Percentiles rank a stretch among this genome's conserved stretches.
These are phyloP conservation scores for Paramyrothecium sp. DNA, from an alignment of 2,329 filamentous ascomycete genomes.

Conservation along the genomic window DNA sequence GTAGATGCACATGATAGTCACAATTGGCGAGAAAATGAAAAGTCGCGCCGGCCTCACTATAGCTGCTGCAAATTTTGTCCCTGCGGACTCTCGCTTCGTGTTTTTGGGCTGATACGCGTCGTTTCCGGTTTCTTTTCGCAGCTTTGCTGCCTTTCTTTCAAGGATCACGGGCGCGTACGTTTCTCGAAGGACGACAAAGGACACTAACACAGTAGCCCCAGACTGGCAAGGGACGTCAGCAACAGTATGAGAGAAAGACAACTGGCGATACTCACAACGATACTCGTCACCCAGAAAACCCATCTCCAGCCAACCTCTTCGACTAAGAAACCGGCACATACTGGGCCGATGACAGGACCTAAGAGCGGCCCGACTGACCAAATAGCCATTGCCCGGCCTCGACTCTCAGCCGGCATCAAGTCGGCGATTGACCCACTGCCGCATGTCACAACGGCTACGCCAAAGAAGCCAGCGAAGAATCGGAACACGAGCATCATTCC, in stretches of 20 bases:
- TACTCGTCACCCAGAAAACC: slow-evolving; percentile 19
- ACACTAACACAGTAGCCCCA: neutral
- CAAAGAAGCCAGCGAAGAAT: slow-evolving; percentile 59
- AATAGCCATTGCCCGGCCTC: slow-evolving; percentile 60
- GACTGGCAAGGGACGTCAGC: neutral
- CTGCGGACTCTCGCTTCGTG: neutral
- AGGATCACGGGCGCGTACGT: slow-evolving; percentile 56
- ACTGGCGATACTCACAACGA: slow-evolving; percentile 6
- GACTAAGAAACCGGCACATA: slow-evolving; percentile 36
- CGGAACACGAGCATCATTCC: slow-evolving; percentile 47
- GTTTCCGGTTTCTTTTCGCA: slow-evolving; percentile 49
- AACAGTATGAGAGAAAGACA: neutral
- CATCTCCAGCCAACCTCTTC: slow-evolving; percentile 44
- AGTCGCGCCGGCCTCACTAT: slow-evolving; percentile 59
- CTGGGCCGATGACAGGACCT: slow-evolving; percentile 49
- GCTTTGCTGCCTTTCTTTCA: slow-evolving; percentile 51
- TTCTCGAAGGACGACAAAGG: slow-evolving; percentile 49
- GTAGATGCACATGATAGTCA: slow-evolving; percentile 62
- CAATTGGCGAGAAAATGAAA: slow-evolving; percentile 59
- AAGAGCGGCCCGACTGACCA: slow-evolving; percentile 61
- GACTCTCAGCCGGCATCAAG: slow-evolving; percentile 53
- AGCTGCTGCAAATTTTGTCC: slow-evolving; percentile 44
- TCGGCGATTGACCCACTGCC: slow-evolving; percentile 63
- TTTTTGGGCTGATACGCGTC: neutral
- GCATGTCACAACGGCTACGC: slow-evolving; percentile 60